These are phyloP conservation scores for Cordyceps farinosa DNA, from an alignment of 2,329 filamentous ascomycete genomes.

Conservation along the genomic window DNA sequence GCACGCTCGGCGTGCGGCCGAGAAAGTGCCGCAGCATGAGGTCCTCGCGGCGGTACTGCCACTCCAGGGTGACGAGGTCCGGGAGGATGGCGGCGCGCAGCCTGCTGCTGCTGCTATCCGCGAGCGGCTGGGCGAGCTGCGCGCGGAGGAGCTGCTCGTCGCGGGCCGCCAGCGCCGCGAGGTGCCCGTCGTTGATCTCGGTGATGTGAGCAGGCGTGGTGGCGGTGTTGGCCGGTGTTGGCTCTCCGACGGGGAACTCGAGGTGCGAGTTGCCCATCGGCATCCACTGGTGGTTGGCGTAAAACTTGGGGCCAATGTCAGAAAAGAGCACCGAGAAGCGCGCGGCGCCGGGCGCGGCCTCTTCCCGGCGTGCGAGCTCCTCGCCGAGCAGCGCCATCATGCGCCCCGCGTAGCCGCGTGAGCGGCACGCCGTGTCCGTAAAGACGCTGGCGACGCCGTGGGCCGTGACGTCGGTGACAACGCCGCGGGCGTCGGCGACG, in stretches of 20 bases:
- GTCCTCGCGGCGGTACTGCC: conserved; percentile 71
- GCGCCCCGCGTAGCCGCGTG: conserved; percentile 70
- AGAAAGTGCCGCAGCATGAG: conserved; percentile 67
- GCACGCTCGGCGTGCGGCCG: conserved; percentile 52
- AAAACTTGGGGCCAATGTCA: conserved; percentile 81
- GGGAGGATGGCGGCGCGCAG: conserved; percentile 34
- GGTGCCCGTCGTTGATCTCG: conserved; percentile 53
- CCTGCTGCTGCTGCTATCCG: conserved; percentile 22
- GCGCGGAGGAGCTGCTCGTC: conserved; percentile 62
- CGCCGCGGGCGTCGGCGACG: conserved; percentile 34
- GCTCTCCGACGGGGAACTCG: conserved; percentile 45
- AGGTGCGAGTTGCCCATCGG: conserved; percentile 71
- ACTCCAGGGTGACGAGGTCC: conserved; percentile 40
- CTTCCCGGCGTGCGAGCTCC: conserved; percentile 31
- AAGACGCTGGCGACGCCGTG: conserved; percentile 83
- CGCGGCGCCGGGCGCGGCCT: conserved; percentile 33
- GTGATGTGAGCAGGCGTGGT: conserved; percentile 31
- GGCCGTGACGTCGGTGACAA: conserved; percentile 51
- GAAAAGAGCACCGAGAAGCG: conserved; percentile 78
- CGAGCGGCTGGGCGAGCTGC: conserved; percentile 40
- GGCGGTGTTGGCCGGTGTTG: conserved; percentile 18
- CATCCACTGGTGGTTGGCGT: conserved; percentile 73
- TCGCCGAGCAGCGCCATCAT: conserved; percentile 67
- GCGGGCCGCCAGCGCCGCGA: conserved; percentile 57
- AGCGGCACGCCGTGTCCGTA: conserved; percentile 62